Conservation (phyloP, 768 basidiomycete genomes). For the Leccinum pellstonianum region DNA sequence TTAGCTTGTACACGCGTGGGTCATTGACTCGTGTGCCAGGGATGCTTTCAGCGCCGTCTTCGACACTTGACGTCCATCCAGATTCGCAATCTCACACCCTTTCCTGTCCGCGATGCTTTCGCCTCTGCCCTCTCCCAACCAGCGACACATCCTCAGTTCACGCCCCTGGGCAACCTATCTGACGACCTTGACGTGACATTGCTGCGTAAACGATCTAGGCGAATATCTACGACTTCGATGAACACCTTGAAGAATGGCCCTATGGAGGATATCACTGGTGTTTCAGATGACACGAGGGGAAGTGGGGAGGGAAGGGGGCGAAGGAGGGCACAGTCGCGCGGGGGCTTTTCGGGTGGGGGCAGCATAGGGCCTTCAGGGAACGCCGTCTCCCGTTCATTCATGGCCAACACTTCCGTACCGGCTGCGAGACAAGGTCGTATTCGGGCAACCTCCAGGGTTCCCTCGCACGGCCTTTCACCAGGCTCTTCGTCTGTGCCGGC, state of each 20-base stretch:
- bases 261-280: conserved; percentile 42
- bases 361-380: conserved; percentile 14
- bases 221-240: conserved; percentile 58
- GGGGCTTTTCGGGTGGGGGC: conserved; percentile 36
- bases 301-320: conserved; percentile 37
- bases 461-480: conserved; percentile 32
- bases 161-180: conserved; percentile 52
- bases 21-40: conserved; percentile 12
- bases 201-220: conserved; percentile 56
- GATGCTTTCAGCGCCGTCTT: conserved; percentile 55
- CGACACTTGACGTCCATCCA: conserved; percentile 73
- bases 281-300: conserved; percentile 27
- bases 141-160: conserved; percentile 59
- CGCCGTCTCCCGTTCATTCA: conserved; percentile 17
- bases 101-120: conserved; percentile 71
- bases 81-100: conserved; percentile 81
- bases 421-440: conserved; percentile 38
- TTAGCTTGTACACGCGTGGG: neutral
- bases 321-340: conserved; percentile 46
- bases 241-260: conserved; percentile 46
- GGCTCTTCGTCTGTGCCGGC: conserved; percentile 8
- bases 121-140: conserved; percentile 74
- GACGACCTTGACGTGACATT: conserved; percentile 71
- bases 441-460: conserved; percentile 54
- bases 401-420: conserved; percentile 24